Base-by-base conservation (phyloP, 768 basidiomycete species). In the Trametes villosa region DNA sequence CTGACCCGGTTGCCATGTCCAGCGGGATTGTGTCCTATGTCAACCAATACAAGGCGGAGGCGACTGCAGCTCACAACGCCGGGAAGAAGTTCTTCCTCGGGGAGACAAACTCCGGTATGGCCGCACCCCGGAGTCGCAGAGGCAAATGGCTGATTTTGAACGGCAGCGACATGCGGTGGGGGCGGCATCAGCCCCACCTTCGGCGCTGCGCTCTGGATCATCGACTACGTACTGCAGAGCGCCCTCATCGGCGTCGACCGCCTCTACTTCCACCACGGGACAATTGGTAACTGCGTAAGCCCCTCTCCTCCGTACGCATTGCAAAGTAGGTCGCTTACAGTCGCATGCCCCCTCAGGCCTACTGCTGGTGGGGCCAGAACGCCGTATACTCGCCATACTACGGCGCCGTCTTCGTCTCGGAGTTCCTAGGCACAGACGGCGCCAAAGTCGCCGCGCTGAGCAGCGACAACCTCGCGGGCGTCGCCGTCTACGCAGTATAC, bases 211-310 rank as follows among this genome's bases (percentile, higher is more conserved):
- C 67, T 78, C 7, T 78, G 77, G 77, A 74, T 78, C 45, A 69
- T 77, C 17, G 76, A 78, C 62, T 78, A 77, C 50, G 73, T 75
- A 22, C 67, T 78, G 9, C 76, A 77, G 46, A 75, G 71, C 52
- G 75, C 74, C 17, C 55, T 76, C 41, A 72, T 72, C 46, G 76
- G 76, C 9, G 68, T 72, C 8, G 74, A 76, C 33, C 64, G 77
- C 30, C 66, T 76, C 24, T 77, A 77, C 63, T 78, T 77, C 66
- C 77, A 78, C 57, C 76, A 78, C 60, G 77, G 77, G 9, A 78
- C 74, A 5, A 76, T 78, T 51, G 72, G 73, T 22, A 73, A 77
- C 63, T 77, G 77, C 61, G 75, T 75, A 42, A 63, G 71, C 69
- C 11, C 20, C 12, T 30, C 22, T 22, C 12, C 40, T 29, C n/a